phyloP scores from a whole-genome alignment of 148 eudicot species.

The Fagopyrum esculentum region DNA sequence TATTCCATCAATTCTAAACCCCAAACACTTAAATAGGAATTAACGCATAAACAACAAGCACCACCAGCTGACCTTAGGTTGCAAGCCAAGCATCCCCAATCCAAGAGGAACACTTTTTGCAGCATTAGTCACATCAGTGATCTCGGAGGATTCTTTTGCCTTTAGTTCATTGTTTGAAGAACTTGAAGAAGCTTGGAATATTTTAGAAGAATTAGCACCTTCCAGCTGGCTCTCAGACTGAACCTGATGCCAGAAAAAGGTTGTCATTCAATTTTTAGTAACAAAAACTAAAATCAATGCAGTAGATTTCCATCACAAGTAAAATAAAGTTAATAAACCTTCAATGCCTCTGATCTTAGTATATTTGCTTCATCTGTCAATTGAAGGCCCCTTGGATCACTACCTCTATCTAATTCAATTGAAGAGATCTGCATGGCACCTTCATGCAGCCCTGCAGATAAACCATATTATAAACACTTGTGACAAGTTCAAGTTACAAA shows the following conservation, averaged over 20 bases:
- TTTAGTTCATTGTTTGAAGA: slow-evolving; percentile 18
- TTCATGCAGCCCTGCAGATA: slow-evolving; percentile 34
- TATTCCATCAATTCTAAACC: neutral
- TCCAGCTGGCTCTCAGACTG: slow-evolving; percentile 19
- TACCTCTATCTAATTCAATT: slow-evolving; percentile 24
- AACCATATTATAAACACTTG: neutral
- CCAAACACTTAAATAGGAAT: neutral
- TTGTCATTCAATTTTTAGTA: neutral
- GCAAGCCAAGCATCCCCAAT: slow-evolving; percentile 81
- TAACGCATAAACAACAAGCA: neutral
- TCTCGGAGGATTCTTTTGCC: slow-evolving; percentile 25
- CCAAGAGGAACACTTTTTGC: slow-evolving; percentile 68
- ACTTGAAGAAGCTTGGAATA: slow-evolving; percentile 26
- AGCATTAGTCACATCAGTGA: slow-evolving; percentile 26
- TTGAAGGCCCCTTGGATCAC: slow-evolving; percentile 16
- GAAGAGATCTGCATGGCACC: slow-evolving; percentile 29
- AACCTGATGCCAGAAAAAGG: slow-evolving; percentile 18
- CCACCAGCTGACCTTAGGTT: slow-evolving; percentile 55
- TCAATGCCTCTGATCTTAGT: slow-evolving; percentile 23
- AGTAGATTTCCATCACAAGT: slow-evolving; percentile 2
- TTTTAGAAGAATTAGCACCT: slow-evolving; percentile 14
- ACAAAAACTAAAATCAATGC: neutral
- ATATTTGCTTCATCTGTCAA: slow-evolving; percentile 20
- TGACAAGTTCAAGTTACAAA: neutral
- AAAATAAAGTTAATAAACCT: slow-evolving; percentile 23